Evolutionary conservation across 768 basidiomycete species (phyloP).

Genomic region (Vishniacozyma victoriae): DNA sequence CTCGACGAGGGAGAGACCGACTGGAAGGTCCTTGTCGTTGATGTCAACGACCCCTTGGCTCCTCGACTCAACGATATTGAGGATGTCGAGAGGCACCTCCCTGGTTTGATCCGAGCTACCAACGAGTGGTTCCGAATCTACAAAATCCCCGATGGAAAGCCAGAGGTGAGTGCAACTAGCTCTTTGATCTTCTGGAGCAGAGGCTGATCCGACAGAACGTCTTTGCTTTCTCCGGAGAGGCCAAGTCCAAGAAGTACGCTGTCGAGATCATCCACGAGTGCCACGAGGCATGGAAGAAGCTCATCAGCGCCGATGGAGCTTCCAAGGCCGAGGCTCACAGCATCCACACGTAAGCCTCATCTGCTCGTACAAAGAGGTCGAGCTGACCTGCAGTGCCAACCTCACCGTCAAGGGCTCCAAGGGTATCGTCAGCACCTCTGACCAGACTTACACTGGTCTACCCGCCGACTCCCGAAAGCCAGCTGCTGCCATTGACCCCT

Average conservation of each 20-base stretch:
- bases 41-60: constrained; percentile 90
- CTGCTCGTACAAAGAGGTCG: too few species aligned
- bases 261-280: constrained; percentile 98
- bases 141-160: constrained; percentile 51
- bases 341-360: constrained; percentile 71
- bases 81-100: constrained; percentile 96
- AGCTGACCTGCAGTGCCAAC: constrained; percentile 61
- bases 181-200: background rate
- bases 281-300: constrained; percentile 95
- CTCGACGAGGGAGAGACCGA: constrained; percentile 99
- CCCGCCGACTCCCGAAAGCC: constrained; percentile 76
- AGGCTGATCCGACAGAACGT: constrained; percentile 59
- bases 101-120: constrained; percentile 90
- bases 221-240: constrained; percentile 98
- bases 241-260: constrained; percentile 99
- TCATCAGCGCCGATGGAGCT: constrained; percentile 69
- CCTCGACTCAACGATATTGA: constrained; percentile 97
- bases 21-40: constrained; percentile 99
- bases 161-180: constrained; percentile 33
- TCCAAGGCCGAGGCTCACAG: constrained; percentile 68
- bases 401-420: constrained; percentile 68
- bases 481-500: constrained; percentile 81
- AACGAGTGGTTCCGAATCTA: constrained; percentile 90
- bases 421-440: constrained; percentile 60
- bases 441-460: constrained; percentile 60